Conservation (phyloP, 2,329 filamentous ascomycete species). For the Fusarium xylarioides region DNA sequence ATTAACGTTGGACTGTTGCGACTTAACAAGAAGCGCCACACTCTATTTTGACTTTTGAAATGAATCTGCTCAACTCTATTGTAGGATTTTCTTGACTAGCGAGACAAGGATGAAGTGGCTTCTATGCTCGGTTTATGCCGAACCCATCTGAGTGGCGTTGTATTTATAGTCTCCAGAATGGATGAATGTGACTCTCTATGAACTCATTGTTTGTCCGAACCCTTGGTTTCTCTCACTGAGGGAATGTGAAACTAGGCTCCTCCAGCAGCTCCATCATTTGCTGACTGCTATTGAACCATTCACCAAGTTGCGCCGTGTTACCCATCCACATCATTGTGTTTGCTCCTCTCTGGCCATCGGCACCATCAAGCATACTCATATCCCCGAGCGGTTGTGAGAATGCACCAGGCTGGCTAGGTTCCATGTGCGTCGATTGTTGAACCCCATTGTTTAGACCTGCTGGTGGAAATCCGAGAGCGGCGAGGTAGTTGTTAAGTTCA, state of each 20-base stretch:
- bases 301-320: constrained; percentile 49
- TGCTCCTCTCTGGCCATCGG: constrained; percentile 27
- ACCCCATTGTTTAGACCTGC: constrained; percentile 7
- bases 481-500: constrained; percentile 49
- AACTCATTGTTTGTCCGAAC: not conserved
- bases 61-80: not conserved
- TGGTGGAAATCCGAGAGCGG: constrained; percentile 57
- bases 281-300: constrained; percentile 51
- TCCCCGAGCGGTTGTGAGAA: constrained; percentile 29
- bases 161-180: not conserved
- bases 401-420: not conserved
- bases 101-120: not conserved
- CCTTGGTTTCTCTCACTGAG: constrained; percentile 12
- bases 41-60: not conserved
- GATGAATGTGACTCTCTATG: not conserved
- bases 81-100: not conserved
- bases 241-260: constrained; percentile 42
- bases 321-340: constrained; percentile 50
- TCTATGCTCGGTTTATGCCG: not conserved
- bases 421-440: constrained; percentile 29
- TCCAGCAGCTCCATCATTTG: constrained; percentile 50
- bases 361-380: constrained; percentile 9
- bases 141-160: not conserved
- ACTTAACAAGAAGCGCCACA: not conserved
- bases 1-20: not conserved